Evolutionary conservation across 2,329 filamentous ascomycete species (phyloP), one percentile per base, ranked within the genome.

Genomic region (Fusarium mangiferae): DNA sequence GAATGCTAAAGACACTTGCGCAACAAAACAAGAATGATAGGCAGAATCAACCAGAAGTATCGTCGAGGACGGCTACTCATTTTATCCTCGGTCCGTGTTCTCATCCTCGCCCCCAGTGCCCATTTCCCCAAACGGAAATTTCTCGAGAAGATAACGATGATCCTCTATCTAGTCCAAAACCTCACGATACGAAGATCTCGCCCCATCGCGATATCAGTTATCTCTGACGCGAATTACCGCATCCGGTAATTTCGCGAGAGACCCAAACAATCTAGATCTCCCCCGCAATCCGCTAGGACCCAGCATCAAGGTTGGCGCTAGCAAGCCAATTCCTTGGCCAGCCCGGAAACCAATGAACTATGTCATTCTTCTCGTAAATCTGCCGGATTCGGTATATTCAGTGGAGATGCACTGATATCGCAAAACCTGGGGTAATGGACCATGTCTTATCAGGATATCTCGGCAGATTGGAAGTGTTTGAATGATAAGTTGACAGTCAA

Each of bases 61-160:
- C 38, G 30, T 35, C 22, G 49, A 68, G 65, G 65, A 52, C 65
- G 63, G 65, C 35, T 68, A 68, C 38, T 68, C 44, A 44, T 68
- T 68, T 46, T 68, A 68, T 68, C 65, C 65, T 68, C 65, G 63
- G 65, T 11, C 62, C 54, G 65, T 36, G 39, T 68, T 28, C 10
- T 36, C 39, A 36, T 33, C 35, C 18, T 61, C 26, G 8, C 17
- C 59, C 30, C 42, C 30, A 24, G 2, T 7, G 5, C 3, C 4
- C 11, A 26, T 58, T 62, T 42, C 59, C 49, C 6, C 20, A 57
- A 57, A 28, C 6, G 38, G 59, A 0, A 58, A 57, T 57, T 62
- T 38, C 30, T 0, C 24, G 59, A 62, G 59, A 58, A 57, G 30
- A 58, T 17, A 58, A 56, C 3, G 4, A n/a, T 1, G n/a, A 60